Conservation (phyloP, 768 basidiomycete species). For the Antrodiella citrinella region DNA sequence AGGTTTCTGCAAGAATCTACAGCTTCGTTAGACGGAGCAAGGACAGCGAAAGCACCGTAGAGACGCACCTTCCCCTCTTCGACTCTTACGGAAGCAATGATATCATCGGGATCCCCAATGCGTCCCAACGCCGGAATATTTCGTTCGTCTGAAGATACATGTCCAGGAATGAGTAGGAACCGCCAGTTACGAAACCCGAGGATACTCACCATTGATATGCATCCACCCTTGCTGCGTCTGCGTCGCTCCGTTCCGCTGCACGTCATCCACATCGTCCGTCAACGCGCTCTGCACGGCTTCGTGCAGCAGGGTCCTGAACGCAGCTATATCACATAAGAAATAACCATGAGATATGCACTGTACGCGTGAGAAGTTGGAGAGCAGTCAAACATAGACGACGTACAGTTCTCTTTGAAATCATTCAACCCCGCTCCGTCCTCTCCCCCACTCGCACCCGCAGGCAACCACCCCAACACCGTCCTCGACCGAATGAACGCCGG, state of each 20-base stretch:
- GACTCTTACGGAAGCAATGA: conserved; percentile 69
- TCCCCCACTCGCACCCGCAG: conserved; percentile 40
- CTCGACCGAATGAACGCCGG: conserved; percentile 39
- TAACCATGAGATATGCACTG: neutral
- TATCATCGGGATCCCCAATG: conserved; percentile 80
- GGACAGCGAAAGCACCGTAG: neutral
- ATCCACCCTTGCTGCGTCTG: conserved; percentile 77
- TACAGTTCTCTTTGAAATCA: conserved; percentile 70
- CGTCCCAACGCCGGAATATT: conserved; percentile 69
- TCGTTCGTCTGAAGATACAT: conserved; percentile 44
- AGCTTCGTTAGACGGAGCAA: neutral
- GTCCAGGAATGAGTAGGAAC: neutral
- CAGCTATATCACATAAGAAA: conserved; percentile 30
- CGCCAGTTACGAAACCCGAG: neutral
- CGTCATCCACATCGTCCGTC: conserved; percentile 50
- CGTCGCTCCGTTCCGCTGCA: conserved; percentile 55
- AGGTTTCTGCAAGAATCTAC: conserved; percentile 64
- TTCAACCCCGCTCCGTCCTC: conserved; percentile 46
- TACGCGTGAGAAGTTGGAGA: neutral
- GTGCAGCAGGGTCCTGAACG: conserved; percentile 55
- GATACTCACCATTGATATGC: conserved; percentile 57
- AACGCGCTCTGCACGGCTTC: conserved; percentile 48
- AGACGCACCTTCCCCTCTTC: conserved; percentile 51
- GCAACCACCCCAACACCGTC: conserved; percentile 64
- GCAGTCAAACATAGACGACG: conserved; percentile 16